Base-by-base conservation (phyloP, 208 protist species). In the Leishmania major region DNA sequence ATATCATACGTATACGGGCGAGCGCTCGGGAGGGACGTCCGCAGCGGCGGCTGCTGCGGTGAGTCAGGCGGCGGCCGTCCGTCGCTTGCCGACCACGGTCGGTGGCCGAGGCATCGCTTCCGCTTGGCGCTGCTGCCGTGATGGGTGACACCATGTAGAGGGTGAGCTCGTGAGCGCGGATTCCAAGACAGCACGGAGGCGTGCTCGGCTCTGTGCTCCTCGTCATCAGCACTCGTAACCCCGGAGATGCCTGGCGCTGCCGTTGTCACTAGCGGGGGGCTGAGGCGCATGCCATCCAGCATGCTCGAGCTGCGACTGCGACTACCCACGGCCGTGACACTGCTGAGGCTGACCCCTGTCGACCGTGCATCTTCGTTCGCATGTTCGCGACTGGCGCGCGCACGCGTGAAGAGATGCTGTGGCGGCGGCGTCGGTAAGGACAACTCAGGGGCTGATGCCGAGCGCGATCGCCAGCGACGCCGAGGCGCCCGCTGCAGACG, bases 281-380 rank as follows among this genome's bases (percentile, higher is more conserved):
- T 72, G 40, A 47, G 19, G 3, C 66, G 40, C 66, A 35, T 72
- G 40, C 37, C 37, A 47, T 47, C 37, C 19, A 72, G 15, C 8
- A 35, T n/a, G 19, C 3, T 51, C 1, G 40, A 74, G 45, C 70
- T 74, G 28, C 45, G 28, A 28, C 40, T 37, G 70, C 45, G 17
- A 74, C 70, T 45, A 35, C n/a, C 70, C 25, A 55, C 70, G 40
- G 13, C 45, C 4, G 70, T 74, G 70, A 74, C 28, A n/a, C 70
- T 74, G 70, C 70, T 74, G 47, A 74, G 45, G n/a, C 40, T 74
- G 25, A 74, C 45, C 10, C 10, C 70, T 5, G 45, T 74, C 45
- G 22, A 28, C 70, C 2, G 70, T 74, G 70, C 31, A 53, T 62
- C n/a, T n/a, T 47, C 51, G 22, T 2, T 35, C 47, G 73, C 51